Evolutionary conservation across 2,329 filamentous ascomycete species (phyloP), one percentile per base, ranked within the genome.

Genomic region (Fusarium austroafricanum): DNA sequence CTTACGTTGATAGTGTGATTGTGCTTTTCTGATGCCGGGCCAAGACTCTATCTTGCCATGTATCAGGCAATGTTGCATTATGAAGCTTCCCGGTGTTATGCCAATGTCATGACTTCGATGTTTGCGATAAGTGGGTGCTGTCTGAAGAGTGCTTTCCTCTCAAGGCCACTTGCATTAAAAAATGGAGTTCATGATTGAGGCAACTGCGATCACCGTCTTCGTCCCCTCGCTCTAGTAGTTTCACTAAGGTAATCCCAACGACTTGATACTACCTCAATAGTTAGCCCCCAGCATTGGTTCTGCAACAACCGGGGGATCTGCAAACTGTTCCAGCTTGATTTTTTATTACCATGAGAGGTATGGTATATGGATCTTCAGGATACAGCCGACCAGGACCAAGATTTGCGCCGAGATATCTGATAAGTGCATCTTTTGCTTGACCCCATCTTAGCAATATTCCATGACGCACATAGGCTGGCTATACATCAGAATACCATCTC

Each of bases 161-260:
- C 49, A 38, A 43, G 51, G 65, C 50, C 29, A 29, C 31, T 61
- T 68, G 66, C 67, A 70, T 70, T 38, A 35, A 28, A 26, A 42
- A 47, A 29, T 43, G 44, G 57, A 62, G 50, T 64, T 53, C 20
- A n/a, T 64, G 44, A 46, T 58, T 45, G 43, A 55, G 52, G 40
- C 39, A 55, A 47, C 49, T 67, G 42, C 52, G 23, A 45, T 53
- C 39, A 46, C 23, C 26, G 45, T 37, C 58, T 64, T 40, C 20
- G 29, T 63, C 26, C 50, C 56, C 37, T 45, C 46, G 26, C 43
- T 29, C 28, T 40, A 18, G 29, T 21, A 39, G 38, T 50, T 55
- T 61, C 33, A 23, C 45, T 39, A 35, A 26, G 17, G 11, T 51
- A 33, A 31, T 6, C 17, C 20, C 53, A 38, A 47, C 44, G 42